phyloP scores from a whole-genome alignment of 2,329 filamentous ascomycete species.

The Ophiostoma populinum region DNA sequence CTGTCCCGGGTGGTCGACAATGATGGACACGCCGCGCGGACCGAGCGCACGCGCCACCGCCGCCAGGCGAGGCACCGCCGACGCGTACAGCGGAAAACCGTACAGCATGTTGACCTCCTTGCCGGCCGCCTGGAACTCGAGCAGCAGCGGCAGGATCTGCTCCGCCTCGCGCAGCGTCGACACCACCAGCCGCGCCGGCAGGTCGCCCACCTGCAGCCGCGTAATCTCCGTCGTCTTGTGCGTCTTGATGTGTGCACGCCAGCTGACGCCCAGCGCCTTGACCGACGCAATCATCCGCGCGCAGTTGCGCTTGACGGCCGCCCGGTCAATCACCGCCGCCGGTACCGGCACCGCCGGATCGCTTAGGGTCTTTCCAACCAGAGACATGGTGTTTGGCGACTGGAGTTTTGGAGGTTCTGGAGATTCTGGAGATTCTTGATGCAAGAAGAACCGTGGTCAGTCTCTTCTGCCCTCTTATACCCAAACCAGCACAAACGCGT shows the following conservation, averaged over 20 bases:
- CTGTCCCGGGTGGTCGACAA: conserved; percentile 53
- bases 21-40: conserved; percentile 37
- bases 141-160: conserved; percentile 40
- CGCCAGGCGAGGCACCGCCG: conserved; percentile 41
- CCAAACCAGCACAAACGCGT: no score
- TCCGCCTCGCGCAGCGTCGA: conserved; percentile 65
- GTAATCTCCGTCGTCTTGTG: conserved; percentile 38
- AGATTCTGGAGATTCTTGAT: no score
- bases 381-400: conserved; percentile 1
- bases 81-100: conserved; percentile 49
- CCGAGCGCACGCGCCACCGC: conserved; percentile 38
- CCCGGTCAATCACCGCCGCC: conserved; percentile 49
- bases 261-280: conserved; percentile 40
- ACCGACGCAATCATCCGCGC: conserved; percentile 50
- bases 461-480: no score
- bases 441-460: no score
- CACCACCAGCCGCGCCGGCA: conserved; percentile 43
- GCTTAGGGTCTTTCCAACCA: conserved; percentile 35
- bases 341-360: conserved; percentile 45
- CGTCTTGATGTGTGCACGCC: conserved; percentile 67
- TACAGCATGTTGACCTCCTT: conserved; percentile 51
- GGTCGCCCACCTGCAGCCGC: conserved; percentile 9
- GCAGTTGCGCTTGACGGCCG: conserved; percentile 51
- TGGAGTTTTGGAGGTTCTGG: background rate
- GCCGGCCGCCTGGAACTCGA: conserved; percentile 35